Conservation (phyloP, 176 grass and related monocot genomes). For the Aegilops tauschii region DNA sequence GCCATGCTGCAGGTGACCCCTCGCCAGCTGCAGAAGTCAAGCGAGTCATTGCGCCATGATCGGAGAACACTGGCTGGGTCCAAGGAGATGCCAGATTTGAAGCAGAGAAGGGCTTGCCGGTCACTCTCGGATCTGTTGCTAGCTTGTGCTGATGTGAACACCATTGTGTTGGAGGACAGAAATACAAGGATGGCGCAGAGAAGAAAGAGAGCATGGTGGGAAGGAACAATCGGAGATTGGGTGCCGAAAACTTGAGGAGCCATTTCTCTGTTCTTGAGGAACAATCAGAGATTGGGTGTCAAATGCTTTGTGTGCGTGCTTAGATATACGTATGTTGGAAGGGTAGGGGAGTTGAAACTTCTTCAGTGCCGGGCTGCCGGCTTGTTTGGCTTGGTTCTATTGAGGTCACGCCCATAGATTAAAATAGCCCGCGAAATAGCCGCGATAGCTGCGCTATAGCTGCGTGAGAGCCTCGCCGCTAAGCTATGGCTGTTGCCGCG, state of each 20-base stretch:
- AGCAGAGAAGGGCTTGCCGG: slow-evolving; percentile 37
- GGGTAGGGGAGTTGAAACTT: background rate
- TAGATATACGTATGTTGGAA: background rate
- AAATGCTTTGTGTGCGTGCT: background rate
- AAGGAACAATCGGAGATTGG: background rate
- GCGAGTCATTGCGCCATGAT: slow-evolving; percentile 20
- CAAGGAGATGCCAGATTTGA: slow-evolving; percentile 23
- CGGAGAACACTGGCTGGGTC: background rate
- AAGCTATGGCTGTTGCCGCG: too few species aligned
- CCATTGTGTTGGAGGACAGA: background rate
- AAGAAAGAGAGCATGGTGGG: background rate
- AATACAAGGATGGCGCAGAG: slow-evolving; percentile 14
- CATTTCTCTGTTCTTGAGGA: background rate
- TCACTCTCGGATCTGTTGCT: slow-evolving; percentile 16
- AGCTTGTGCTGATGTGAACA: slow-evolving; percentile 21
- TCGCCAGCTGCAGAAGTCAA: slow-evolving; percentile 41
- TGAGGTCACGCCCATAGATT: too few species aligned
- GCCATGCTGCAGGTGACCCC: slow-evolving; percentile 41
- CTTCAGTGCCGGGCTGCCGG: background rate
- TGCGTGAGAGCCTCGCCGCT: too few species aligned
- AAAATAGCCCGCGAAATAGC: too few species aligned
- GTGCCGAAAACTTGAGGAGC: background rate
- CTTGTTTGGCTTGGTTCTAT: too few species aligned
- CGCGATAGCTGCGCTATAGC: too few species aligned
- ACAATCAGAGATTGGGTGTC: too few species aligned